Evolutionary conservation across 331 rosid genomes (phyloP).

Genomic region (Quercus lobata): DNA sequence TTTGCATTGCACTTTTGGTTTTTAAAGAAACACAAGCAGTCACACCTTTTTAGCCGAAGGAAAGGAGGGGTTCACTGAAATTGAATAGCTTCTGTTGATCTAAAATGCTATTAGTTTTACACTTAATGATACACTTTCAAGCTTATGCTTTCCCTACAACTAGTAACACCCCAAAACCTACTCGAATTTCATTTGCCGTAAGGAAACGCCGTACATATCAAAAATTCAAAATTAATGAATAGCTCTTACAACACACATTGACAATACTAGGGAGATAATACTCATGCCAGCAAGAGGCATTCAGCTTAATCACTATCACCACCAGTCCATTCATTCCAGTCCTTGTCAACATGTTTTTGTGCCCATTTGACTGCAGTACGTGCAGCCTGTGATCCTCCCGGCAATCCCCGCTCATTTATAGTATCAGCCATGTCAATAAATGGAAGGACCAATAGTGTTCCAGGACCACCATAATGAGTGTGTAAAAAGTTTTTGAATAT

Average conservation of each 20-base stretch:
- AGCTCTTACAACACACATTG: not conserved
- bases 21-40: not conserved
- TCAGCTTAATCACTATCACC: conserved; percentile 28
- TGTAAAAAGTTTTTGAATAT: conserved; percentile 72
- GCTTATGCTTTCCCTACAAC: not conserved
- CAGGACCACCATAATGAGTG: conserved; percentile 94
- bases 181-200: not conserved
- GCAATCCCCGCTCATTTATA: conserved; percentile 59
- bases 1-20: no score
- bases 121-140: no score
- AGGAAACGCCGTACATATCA: not conserved
- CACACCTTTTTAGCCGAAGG: not conserved
- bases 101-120: no score
- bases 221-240: conserved; percentile 20
- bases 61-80: not conserved
- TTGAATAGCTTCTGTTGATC: no score
- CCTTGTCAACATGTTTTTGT: conserved; percentile 72
- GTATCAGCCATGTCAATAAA: conserved; percentile 90
- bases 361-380: conserved; percentile 95
- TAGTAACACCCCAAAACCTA: not conserved
- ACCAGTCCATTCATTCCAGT: conserved; percentile 82
- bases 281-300: not conserved
- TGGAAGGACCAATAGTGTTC: conserved; percentile 82
- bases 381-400: conserved; percentile 90
- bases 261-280: not conserved